Conservation (phyloP, 208 protist genomes). For the Naegleria gruberi region DNA sequence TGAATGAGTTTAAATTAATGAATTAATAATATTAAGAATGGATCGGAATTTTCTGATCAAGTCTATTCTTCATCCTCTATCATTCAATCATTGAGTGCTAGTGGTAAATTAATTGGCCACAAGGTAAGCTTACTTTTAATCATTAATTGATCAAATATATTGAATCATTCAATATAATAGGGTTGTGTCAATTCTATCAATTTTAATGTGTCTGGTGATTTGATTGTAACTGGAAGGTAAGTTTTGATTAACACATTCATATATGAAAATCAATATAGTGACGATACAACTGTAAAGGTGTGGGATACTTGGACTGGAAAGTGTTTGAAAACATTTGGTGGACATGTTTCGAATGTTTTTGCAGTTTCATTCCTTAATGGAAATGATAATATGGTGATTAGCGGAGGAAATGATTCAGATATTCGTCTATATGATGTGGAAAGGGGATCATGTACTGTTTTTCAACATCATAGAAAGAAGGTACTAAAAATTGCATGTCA, state of each 20-base stretch:
- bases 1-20: no score
- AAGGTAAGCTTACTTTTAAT: no score
- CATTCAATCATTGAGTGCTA: background rate
- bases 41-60: no score
- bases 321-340: background rate
- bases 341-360: background rate
- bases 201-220: background rate
- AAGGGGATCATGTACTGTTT: background rate
- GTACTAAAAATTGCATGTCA: background rate
- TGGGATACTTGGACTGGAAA: background rate
- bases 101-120: background rate
- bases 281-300: background rate
- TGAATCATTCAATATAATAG: background rate
- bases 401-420: background rate
- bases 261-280: background rate
- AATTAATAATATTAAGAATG: no score
- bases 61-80: background rate
- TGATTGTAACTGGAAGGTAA: background rate
- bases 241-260: background rate
- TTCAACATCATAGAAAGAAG: background rate
- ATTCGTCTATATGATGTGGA: background rate
- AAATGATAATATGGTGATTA: background rate
- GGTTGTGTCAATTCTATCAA: background rate
- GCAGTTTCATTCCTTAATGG: background rate
- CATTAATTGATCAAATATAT: no score